These are phyloP conservation scores for Brassica nigra DNA, from an alignment of 345 rosid genomes.

Conservation along the genomic window DNA sequence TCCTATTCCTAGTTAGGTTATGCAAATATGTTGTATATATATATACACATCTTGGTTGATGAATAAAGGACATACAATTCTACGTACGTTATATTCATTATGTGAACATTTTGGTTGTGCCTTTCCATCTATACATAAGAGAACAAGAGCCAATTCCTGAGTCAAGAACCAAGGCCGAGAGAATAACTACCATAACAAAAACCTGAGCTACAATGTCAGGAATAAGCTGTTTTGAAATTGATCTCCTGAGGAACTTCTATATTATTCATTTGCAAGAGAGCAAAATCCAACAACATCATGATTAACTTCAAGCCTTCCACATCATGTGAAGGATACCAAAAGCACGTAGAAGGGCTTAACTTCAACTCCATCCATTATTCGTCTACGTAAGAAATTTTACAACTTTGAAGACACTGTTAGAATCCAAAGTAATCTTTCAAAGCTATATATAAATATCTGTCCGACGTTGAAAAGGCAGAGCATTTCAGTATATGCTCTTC, in stretches of 20 bases:
- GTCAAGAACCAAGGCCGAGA: neutral
- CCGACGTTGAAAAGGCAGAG: neutral
- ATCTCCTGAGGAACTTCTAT: neutral
- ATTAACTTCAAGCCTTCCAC: constrained; percentile 9
- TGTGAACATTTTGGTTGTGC: neutral
- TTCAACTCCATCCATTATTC: neutral
- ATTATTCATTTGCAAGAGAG: neutral
- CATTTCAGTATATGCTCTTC: no score
- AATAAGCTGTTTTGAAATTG: neutral
- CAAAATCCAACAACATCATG: neutral
- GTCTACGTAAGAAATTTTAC: neutral
- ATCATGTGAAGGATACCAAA: neutral
- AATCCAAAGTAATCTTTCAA: neutral
- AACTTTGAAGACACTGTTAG: neutral
- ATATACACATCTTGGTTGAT: no score
- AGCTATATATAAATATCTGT: neutral
- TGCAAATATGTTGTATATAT: no score
- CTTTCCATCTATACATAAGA: neutral
- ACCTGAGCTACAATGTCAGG: neutral
- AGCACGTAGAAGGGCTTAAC: neutral
- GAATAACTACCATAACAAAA: neutral
- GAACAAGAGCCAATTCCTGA: no score
- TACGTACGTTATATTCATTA: no score
- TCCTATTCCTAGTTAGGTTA: no score
- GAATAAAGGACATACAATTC: no score